Conservation (phyloP, 2,329 filamentous ascomycete species). For the Trichocomaceae sp. region DNA sequence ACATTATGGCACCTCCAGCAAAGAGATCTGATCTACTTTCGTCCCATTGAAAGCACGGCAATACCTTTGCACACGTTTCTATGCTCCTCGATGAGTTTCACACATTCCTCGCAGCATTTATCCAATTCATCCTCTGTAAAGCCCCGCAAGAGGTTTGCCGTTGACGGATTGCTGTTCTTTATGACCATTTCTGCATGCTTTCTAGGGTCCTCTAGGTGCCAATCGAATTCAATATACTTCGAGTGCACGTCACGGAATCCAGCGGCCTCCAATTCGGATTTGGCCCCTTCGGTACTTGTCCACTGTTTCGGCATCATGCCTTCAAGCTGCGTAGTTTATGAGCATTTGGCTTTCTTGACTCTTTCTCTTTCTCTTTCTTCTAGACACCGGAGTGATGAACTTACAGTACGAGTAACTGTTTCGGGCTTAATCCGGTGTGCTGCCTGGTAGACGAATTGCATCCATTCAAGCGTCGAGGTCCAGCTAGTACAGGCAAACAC, state of each 20-base stretch:
- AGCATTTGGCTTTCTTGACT: too few species aligned
- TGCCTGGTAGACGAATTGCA: background rate
- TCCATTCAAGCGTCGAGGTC: background rate
- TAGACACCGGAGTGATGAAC: too few species aligned
- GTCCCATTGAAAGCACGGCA: slow-evolving; percentile 4
- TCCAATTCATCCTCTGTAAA: slow-evolving; percentile 1
- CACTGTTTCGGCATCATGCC: background rate
- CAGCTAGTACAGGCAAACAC: slow-evolving; percentile 12
- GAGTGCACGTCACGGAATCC: slow-evolving; percentile 5
- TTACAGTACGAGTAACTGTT: background rate
- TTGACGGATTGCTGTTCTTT: background rate
- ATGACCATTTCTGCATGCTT: background rate
- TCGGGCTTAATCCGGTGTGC: background rate
- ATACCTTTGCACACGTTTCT: slow-evolving; percentile 6
- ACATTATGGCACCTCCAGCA: too few species aligned
- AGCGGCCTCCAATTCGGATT: background rate
- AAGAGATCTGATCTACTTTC: background rate
- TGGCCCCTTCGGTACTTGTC: slow-evolving; percentile 2
- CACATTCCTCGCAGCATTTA: slow-evolving; percentile 5
- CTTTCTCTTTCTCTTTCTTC: too few species aligned
- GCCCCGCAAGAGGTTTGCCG: too few species aligned
- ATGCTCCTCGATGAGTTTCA: slow-evolving; percentile 4
- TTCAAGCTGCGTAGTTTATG: too few species aligned
- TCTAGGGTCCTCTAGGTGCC: slow-evolving; percentile 6
- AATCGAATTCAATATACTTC: slow-evolving; percentile 5